Conservation (phyloP, 2,329 filamentous ascomycete genomes). For the Fonsecaea nubica region DNA sequence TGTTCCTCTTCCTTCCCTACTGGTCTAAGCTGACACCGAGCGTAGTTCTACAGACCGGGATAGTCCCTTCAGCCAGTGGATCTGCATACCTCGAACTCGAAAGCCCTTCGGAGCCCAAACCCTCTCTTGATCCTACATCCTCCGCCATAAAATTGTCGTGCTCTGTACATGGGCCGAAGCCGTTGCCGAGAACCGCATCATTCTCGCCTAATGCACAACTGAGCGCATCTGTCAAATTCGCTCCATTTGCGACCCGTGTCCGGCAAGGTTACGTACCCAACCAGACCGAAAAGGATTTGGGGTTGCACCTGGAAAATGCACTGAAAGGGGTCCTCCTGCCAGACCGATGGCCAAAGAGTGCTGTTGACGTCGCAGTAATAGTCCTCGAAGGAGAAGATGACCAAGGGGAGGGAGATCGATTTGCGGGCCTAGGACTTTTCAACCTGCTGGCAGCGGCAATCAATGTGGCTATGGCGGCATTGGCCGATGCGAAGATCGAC, state of each 20-base stretch:
- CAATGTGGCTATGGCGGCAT: slow-evolving; percentile 88
- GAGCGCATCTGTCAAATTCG: slow-evolving; percentile 93
- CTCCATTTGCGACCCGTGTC: slow-evolving; percentile 85
- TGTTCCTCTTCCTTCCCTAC: neutral
- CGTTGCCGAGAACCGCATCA: slow-evolving; percentile 84
- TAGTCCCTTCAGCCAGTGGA: slow-evolving; percentile 91
- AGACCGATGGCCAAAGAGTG: slow-evolving; percentile 97
- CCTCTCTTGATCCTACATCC: slow-evolving; percentile 57
- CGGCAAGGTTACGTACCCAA: slow-evolving; percentile 87
- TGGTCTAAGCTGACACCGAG: slow-evolving; percentile 12
- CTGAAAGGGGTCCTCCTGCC: slow-evolving; percentile 88
- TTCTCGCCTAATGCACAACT: slow-evolving; percentile 93
- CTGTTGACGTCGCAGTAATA: slow-evolving; percentile 91
- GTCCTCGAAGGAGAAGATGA: slow-evolving; percentile 88
- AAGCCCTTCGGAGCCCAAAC: slow-evolving; percentile 52
- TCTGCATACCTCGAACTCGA: slow-evolving; percentile 72
- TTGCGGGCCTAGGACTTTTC: slow-evolving; percentile 84
- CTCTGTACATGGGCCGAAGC: slow-evolving; percentile 90
- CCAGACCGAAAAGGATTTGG: slow-evolving; percentile 83
- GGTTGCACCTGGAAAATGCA: slow-evolving; percentile 88
- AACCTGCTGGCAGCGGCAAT: slow-evolving; percentile 90
- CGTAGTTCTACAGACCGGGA: slow-evolving; percentile 83
- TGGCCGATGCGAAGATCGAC: slow-evolving; percentile 94
- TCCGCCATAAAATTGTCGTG: slow-evolving; percentile 88
- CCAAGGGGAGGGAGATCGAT: slow-evolving; percentile 57